Conservation (phyloP, 2,329 filamentous ascomycete species). For the Bipolaris sorokiniana region DNA sequence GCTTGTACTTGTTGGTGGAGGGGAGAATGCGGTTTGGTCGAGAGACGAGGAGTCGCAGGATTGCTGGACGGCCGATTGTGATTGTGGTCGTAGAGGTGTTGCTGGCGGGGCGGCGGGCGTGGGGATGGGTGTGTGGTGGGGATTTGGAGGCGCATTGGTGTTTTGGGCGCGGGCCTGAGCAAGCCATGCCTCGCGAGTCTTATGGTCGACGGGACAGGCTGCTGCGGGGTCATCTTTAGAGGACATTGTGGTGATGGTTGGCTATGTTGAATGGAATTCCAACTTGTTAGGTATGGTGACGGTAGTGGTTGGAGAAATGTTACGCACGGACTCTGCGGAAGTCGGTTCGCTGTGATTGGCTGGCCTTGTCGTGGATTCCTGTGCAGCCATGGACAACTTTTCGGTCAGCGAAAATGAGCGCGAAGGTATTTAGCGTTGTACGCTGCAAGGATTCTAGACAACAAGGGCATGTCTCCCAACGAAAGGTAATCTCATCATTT, state of each 20-base stretch:
- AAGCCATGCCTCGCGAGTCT: constrained; percentile 87
- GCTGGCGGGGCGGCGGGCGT: constrained; percentile 18
- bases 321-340: constrained; percentile 31
- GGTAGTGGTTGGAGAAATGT: constrained; percentile 29
- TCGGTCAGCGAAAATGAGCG: not conserved
- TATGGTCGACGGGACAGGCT: constrained; percentile 86
- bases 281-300: constrained; percentile 25
- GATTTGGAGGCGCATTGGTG: constrained; percentile 27
- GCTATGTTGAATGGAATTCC: constrained; percentile 7
- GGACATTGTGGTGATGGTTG: constrained; percentile 26
- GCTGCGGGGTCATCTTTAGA: constrained; percentile 43
- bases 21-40: constrained; percentile 37
- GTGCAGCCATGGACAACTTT: constrained; percentile 22
- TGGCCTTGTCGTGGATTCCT: constrained; percentile 3
- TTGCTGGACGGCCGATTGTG: constrained; percentile 27
- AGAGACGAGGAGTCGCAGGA: constrained; percentile 50
- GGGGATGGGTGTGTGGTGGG: constrained; percentile 23
- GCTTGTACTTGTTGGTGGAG: constrained; percentile 23
- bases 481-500: too few species aligned
- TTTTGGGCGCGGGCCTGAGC: constrained; percentile 64
- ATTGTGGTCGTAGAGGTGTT: constrained; percentile 17
- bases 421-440: not conserved
- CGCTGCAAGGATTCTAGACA: too few species aligned
- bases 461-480: too few species aligned
- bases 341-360: constrained; percentile 28